Base-by-base conservation (phyloP, 495 filamentous ascomycete species). In the Thozetella sp. region DNA sequence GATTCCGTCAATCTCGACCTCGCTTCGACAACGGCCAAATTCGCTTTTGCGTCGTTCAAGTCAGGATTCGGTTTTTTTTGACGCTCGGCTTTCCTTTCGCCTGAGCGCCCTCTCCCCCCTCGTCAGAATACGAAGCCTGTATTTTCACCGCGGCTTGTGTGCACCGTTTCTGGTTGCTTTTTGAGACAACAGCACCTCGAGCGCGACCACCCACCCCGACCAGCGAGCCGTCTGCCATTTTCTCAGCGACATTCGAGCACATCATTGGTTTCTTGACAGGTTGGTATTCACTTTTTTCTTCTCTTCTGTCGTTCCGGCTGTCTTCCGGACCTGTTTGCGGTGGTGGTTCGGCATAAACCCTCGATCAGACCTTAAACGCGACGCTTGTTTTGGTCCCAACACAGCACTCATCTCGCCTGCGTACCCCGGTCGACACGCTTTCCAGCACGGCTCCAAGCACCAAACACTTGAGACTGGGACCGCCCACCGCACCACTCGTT, bases 41-140 rank as follows among this genome's bases (percentile, higher is more conserved):
- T 74, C 68, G 65, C 48, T 74, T 74, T 74, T 74, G 72, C 59
- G 70, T 72, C 65, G 72, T 72, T 71, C 65, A 61, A 57, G 55
- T 58, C 55, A 56, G 68, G 64, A 67, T 74, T 71, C 65, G 57
- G 66, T 56, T 67, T 56, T 51, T 30, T 52, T 64, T 58, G 55
- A 57, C n/a, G 30, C 51, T 64, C 59, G 62, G 66, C 64, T 54
- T 61, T 66, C 57, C 30, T 53, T 53, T 53, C 19, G n/a, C n/a
- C n/a, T n/a, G n/a, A n/a, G n/a, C n/a, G n/a, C n/a, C n/a, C n/a
- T n/a, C n/a, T n/a, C n/a, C n/a, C n/a, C n/a, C n/a, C n/a, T n/a
- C n/a, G n/a, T n/a, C n/a, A n/a, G n/a, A n/a, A n/a, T n/a, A n/a
- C n/a, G n/a, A n/a, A n/a, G n/a, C n/a, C n/a, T n/a, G n/a, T n/a